Base-by-base conservation (phyloP, 352 stramenopile species). In the Phytophthora pinifolia region DNA sequence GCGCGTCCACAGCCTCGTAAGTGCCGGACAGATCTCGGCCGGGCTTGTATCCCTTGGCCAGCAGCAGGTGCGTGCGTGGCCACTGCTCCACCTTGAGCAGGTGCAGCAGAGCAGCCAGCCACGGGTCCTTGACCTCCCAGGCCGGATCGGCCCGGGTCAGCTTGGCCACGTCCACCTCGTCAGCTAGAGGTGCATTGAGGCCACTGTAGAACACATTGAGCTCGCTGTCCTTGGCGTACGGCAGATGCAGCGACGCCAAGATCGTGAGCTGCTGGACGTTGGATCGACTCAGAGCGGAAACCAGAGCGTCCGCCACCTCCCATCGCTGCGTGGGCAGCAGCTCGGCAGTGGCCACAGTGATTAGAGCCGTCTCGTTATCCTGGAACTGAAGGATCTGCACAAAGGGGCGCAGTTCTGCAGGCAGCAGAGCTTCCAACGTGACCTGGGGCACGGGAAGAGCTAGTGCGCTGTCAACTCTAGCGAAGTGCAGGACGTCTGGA, bases 31-130 rank as follows among this genome's bases (percentile, higher is more conserved):
- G 49, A 25, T 86, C 60, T 35, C 72, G 75, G 20, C 79, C 75
- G 3, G 79, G 79, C 12, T 75, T 74, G 69, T 89, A 86, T 33
- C 76, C 79, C 43, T 89, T 89, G 27, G 66, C 63, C 13, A 88
- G 54, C 46, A 89, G 43, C 42, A 88, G 43, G 34, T 85, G 70
- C n/a, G 68, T 77, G 38, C 46, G 36, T 33, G 72, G 70, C 43
- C 67, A 64, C 33, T 79, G 67, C 50, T 88, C 76, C 27, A 84
- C 62, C 43, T 74, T 70, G 31, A 84, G 56, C 18, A 83, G 60
- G 31, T 86, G 76, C 53, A 89, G 55, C 15, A 89, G 47, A 0
- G 56, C 60, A 4, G 59, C 57, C n/a, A 89, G 49, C 45, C 78
- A 88, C 39, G 51, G 46, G 36, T 88, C 67, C 38, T 78, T 86